A percentile compares a stretch with the other conserved stretches of the same genome.
These are phyloP conservation scores for Herpotrichia juniperi DNA, from an alignment of 2,329 filamentous ascomycete species.

Conservation along the genomic window DNA sequence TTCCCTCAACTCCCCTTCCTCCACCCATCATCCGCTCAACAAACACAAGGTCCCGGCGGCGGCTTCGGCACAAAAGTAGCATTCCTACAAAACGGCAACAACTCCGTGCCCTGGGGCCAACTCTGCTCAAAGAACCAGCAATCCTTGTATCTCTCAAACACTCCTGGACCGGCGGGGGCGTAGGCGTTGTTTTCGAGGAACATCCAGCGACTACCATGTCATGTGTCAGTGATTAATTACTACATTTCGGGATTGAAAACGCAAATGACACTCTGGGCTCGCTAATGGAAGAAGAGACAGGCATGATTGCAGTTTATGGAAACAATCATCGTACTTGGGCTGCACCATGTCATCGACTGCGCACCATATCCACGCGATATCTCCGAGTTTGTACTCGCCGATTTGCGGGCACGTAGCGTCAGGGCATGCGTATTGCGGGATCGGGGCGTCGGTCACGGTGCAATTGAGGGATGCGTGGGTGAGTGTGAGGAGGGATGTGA, in stretches of 20 bases:
- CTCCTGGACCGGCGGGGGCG: not conserved
- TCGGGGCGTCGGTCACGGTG: constrained; percentile 1
- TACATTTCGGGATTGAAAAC: not conserved
- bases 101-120: constrained; percentile 1
- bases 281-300: no score
- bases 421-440: constrained; percentile 6
- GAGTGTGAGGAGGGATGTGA: not conserved
- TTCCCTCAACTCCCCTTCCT: no score
- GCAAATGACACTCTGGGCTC: not conserved
- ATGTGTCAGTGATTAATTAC: not conserved
- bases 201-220: constrained; percentile 3
- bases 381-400: constrained; percentile 4
- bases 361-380: constrained; percentile 10
- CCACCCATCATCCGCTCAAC: not conserved
- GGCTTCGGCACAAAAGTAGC: constrained; percentile 7
- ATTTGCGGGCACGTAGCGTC: constrained; percentile 2
- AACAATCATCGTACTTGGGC: not conserved
- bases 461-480: constrained; percentile 4
- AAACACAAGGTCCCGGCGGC: constrained; percentile 5
- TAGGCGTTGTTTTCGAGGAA: constrained; percentile 9
- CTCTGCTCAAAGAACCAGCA: constrained; percentile 8
- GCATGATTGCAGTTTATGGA: no score
- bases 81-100: constrained; percentile 7
- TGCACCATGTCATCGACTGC: constrained; percentile 4
- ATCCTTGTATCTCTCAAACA: constrained; percentile 1